Conservation (phyloP, 164 flowering plant genomes). For the Kalanchoe fedtschenkoi region DNA sequence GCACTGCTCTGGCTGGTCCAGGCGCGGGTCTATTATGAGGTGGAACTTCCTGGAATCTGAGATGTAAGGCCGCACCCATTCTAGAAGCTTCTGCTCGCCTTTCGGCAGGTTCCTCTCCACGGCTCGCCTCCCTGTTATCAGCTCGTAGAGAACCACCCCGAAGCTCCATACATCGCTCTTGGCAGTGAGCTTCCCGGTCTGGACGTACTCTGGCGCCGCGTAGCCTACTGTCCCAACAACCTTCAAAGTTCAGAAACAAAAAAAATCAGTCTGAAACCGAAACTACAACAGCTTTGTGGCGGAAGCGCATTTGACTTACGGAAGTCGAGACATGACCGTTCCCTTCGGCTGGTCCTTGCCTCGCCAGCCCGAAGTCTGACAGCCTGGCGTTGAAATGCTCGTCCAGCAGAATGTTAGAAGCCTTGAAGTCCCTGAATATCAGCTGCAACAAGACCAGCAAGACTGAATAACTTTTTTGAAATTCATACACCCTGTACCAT, state of each 20-base stretch:
- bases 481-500: neutral
- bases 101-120: conserved; percentile 78
- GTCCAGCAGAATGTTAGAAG: conserved; percentile 80
- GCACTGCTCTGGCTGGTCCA: conserved; percentile 45
- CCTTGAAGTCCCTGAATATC: conserved; percentile 85
- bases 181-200: conserved; percentile 68
- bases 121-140: conserved; percentile 81
- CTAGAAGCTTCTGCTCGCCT: conserved; percentile 80
- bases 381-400: conserved; percentile 85
- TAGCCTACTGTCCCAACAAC: conserved; percentile 94
- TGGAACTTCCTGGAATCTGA: conserved; percentile 72
- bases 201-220: conserved; percentile 95
- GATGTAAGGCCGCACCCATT: conserved; percentile 76
- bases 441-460: conserved; percentile 35
- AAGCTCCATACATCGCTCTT: conserved; percentile 99
- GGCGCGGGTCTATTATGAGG: conserved; percentile 62
- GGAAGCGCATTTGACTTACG: conserved; percentile 29
- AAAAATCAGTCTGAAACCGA: neutral
- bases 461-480: neutral
- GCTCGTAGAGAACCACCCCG: conserved; percentile 89
- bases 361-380: conserved; percentile 90
- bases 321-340: conserved; percentile 69
- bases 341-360: conserved; percentile 89
- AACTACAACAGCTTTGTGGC: neutral
- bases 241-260: conserved; percentile 21